phyloP scores from a whole-genome alignment of 2,329 filamentous ascomycete species.

The Plenodomus lindquistii region DNA sequence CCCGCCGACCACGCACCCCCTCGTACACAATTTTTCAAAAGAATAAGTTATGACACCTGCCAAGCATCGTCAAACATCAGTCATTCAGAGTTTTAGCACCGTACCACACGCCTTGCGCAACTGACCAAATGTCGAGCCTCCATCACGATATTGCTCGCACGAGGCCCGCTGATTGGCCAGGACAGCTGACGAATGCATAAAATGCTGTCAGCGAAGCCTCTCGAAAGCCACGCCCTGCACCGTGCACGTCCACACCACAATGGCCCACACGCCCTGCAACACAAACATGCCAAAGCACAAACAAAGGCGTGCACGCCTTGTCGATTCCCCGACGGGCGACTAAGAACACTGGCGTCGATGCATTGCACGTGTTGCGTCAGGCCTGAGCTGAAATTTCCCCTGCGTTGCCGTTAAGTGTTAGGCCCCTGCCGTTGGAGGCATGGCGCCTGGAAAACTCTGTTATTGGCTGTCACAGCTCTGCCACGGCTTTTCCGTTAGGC shows the following conservation, averaged over 20 bases:
- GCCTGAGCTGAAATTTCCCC: background rate
- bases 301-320: conserved; percentile 7
- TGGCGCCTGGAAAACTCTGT: conserved; percentile 21
- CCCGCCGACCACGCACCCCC: background rate
- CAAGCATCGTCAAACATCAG: conserved; percentile 14
- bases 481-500: conserved; percentile 8
- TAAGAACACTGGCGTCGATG: conserved; percentile 5
- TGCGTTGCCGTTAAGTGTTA: conserved; percentile 15
- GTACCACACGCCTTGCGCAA: conserved; percentile 16
- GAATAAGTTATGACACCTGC: conserved; percentile 15
- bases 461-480: conserved; percentile 12
- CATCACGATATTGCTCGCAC: conserved; percentile 1
- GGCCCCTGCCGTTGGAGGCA: conserved; percentile 19
- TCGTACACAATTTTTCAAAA: background rate
- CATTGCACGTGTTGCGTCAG: background rate
- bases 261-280: conserved; percentile 12
- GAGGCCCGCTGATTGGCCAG: conserved; percentile 8
- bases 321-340: conserved; percentile 17
- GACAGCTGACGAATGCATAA: conserved; percentile 16
- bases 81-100: conserved; percentile 10
- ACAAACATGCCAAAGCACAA: conserved; percentile 1
- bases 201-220: conserved; percentile 13
- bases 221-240: conserved; percentile 4
- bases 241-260: conserved; percentile 5
- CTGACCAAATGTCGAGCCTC: conserved; percentile 1